Evolutionary conservation across 2,329 filamentous ascomycete genomes (phyloP).

Genomic region (Colletotrichum sp.): DNA sequence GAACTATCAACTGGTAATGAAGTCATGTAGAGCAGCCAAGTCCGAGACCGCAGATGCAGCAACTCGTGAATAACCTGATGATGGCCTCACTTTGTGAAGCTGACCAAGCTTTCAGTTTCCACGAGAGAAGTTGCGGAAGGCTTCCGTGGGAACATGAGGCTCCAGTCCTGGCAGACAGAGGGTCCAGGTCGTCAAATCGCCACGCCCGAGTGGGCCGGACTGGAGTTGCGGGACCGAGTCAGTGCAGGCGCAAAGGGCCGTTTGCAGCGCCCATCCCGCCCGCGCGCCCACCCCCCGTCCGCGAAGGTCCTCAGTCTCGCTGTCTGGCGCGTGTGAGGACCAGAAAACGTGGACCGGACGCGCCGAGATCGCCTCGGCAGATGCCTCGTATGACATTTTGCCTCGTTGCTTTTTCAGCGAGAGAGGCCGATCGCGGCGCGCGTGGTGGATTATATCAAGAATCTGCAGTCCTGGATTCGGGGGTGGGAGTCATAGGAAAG

Average conservation of each 20-base stretch:
- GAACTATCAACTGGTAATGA: background rate
- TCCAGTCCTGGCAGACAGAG: background rate
- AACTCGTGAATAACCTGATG: background rate
- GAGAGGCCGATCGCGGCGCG: conserved; percentile 16
- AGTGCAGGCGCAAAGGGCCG: background rate
- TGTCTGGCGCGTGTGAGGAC: background rate
- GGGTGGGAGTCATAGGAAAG: background rate
- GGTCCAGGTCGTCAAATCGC: conserved; percentile 10
- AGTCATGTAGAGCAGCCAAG: background rate
- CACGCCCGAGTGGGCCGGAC: conserved; percentile 15
- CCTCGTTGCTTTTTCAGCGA: background rate
- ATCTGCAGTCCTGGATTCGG: background rate
- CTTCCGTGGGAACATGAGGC: conserved; percentile 12
- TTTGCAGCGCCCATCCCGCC: background rate
- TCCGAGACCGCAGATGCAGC: background rate
- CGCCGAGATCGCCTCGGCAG: conserved; percentile 18
- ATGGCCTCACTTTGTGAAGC: background rate
- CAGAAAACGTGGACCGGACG: background rate
- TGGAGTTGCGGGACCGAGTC: conserved; percentile 12
- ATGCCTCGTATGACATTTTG: conserved; percentile 13
- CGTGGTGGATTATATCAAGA: conserved; percentile 18
- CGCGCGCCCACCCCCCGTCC: background rate
- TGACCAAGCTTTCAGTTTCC: background rate
- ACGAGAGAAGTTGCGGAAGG: background rate
- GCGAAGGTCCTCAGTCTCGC: background rate